Conservation (phyloP, 225 moss, liverwort and hornwort species). For the Physcomitrellopsis africana region DNA sequence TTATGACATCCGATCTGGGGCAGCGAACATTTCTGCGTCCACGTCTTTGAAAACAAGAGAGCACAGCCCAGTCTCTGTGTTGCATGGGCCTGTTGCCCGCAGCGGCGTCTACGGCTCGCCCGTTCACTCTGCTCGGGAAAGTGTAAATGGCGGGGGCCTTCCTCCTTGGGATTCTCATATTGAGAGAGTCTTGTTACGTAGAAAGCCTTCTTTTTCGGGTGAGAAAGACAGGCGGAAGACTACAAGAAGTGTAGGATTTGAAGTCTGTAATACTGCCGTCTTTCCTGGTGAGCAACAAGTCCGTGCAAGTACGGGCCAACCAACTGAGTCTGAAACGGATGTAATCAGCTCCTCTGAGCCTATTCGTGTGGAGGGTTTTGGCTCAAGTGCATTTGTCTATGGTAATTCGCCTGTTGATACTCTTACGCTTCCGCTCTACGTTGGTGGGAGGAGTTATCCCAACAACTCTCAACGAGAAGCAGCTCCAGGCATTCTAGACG, state of each 20-base stretch:
- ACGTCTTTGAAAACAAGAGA: slow-evolving; percentile 51
- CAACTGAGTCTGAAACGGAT: slow-evolving; percentile 21
- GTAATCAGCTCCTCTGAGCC: slow-evolving; percentile 31
- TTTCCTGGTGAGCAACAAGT: slow-evolving; percentile 35
- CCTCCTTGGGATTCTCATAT: slow-evolving; percentile 72
- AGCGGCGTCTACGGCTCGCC: slow-evolving; percentile 48
- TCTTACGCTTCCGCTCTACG: slow-evolving; percentile 45
- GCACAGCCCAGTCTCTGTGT: slow-evolving; percentile 78
- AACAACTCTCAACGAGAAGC: slow-evolving; percentile 22
- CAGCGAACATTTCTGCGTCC: slow-evolving; percentile 52
- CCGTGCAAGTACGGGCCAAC: slow-evolving; percentile 12
- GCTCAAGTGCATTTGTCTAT: slow-evolving; percentile 22
- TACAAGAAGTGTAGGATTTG: slow-evolving; percentile 64
- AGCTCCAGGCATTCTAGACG: slow-evolving; percentile 38
- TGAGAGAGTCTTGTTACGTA: slow-evolving; percentile 45
- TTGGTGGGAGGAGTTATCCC: slow-evolving; percentile 26
- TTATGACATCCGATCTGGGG: slow-evolving; percentile 52
- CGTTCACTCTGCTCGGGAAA: slow-evolving; percentile 62
- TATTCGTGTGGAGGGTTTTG: slow-evolving; percentile 53
- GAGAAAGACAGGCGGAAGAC: slow-evolving; percentile 41
- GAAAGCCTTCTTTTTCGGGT: slow-evolving; percentile 45
- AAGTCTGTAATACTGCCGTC: slow-evolving; percentile 51
- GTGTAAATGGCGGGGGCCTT: slow-evolving; percentile 53
- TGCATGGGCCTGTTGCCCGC: slow-evolving; percentile 70
- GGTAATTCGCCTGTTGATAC: slow-evolving; percentile 44